Evolutionary conservation across 306 rosid genomes (phyloP), one percentile per base, ranked within the genome.

Genomic region (Sechiopsis laciniata): DNA sequence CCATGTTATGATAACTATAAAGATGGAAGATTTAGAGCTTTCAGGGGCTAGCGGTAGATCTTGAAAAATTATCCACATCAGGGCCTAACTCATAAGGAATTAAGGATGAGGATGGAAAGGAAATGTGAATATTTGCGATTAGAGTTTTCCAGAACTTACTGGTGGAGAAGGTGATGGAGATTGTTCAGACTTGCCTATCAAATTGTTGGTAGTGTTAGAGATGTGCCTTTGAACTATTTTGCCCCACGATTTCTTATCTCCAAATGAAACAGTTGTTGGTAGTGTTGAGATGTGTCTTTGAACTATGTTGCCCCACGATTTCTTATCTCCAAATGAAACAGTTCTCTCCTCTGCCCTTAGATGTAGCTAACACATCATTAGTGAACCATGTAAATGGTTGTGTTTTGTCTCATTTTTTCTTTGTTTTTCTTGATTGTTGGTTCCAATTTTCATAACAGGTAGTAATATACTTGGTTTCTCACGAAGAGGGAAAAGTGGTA

Each of bases 11-110:
- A 46, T 45, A 17, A 45, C 29, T 45, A 66, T 66, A 46, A 45
- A 67, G 72, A 67, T 67, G 72, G 55, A 45, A 66, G 54, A 11
- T 67, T 1, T 66, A 61, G 48, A 61, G 72, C 42, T 66, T 66
- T 19, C 17, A 45, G 54, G 19, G 55, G 26, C 8, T 17, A 11
- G 55, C 26, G 16, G 4, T 10, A 5, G 55, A 15, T 45, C 54
- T 40, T 65, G 54, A 42, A 40, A 37, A 63, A 37, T 16, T 37
- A 51, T 40, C 51, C 50, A 35, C 51, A 8, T 9, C 72, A 19
- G 26, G 26, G 48, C 48, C 48, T 42, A 42, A 42, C 11, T 66
- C n/a, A 29, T 19, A 11, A 5, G 37, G 37, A 32, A 32, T 32
- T 32, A 32, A 32, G 55, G n/a, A 42, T 66, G 5, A 66, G 55